A percentile compares a stretch with the other conserved stretches of the same genome.
Evolutionary conservation across 2,329 filamentous ascomycete species (phyloP).

Genomic region (Paecilomyces fulvus): DNA sequence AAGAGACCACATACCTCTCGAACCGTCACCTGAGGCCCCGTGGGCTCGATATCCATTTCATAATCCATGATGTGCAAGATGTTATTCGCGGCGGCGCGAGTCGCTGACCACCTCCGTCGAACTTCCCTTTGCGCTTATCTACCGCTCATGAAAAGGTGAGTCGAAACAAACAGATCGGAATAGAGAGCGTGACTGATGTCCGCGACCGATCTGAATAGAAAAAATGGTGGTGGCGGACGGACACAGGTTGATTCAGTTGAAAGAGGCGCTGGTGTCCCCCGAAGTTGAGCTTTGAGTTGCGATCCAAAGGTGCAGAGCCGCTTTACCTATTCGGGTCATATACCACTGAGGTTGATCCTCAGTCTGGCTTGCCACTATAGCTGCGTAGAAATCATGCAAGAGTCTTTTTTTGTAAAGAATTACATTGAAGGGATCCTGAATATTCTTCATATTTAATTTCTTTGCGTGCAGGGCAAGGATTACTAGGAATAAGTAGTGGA

Average conservation of each 20-base stretch:
- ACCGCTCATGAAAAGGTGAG: conserved; percentile 1
- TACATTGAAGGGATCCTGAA: neutral
- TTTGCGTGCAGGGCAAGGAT: too few species aligned
- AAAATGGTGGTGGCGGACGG: neutral
- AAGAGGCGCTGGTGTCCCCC: neutral
- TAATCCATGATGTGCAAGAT: conserved; percentile 30
- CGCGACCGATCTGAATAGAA: neutral
- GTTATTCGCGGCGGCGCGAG: conserved; percentile 10
- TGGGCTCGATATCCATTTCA: conserved; percentile 41
- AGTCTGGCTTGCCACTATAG: neutral
- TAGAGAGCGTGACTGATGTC: neutral
- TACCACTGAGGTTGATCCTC: neutral
- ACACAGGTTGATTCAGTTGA: neutral
- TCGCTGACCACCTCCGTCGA: conserved; percentile 11
- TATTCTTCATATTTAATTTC: too few species aligned
- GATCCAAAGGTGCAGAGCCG: neutral
- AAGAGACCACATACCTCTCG: conserved; percentile 28
- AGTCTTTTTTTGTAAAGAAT: neutral
- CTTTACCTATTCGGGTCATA: conserved; percentile 1
- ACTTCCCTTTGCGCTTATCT: conserved; percentile 10
- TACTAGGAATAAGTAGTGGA: too few species aligned
- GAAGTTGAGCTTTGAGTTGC: neutral
- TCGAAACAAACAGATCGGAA: neutral
- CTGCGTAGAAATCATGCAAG: neutral
- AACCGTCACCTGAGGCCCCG: conserved; percentile 40